A percentile compares a stretch with the other conserved stretches of the same genome.
These are phyloP conservation scores for Iris pallida DNA, from an alignment of 116 monocot species.

Conservation along the genomic window DNA sequence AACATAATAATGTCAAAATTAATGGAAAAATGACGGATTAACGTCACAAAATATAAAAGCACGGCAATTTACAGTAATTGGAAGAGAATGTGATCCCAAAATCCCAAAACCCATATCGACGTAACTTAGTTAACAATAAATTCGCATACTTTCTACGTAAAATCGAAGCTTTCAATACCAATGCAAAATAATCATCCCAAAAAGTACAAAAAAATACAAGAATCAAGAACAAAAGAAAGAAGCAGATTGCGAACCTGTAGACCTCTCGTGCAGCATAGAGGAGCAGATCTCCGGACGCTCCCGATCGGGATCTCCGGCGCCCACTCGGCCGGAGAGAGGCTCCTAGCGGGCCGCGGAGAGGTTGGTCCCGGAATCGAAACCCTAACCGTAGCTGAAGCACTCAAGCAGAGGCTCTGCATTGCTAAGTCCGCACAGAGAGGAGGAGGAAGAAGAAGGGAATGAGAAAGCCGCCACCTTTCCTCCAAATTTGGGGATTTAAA, in stretches of 20 bases:
- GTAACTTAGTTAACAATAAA: not conserved
- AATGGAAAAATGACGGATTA: not conserved
- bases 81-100: not conserved
- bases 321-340: not conserved
- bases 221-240: not conserved
- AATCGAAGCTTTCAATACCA: not conserved
- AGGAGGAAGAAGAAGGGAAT: no score
- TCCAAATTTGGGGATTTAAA: no score
- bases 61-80: no score
- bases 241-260: constrained; percentile 14
- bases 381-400: constrained; percentile 13
- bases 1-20: not conserved
- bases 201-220: not conserved
- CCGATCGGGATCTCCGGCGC: not conserved
- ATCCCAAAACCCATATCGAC: not conserved
- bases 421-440: not conserved
- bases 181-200: not conserved
- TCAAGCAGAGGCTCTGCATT: constrained; percentile 16
- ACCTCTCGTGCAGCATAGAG: constrained; percentile 10
- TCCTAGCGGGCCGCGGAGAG: not conserved
- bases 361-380: not conserved
- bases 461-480: no score
- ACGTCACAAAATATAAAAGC: not conserved
- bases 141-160: not conserved
- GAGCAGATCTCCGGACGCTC: not conserved